These are phyloP conservation scores for Xerocomellus chrysenteron DNA, from an alignment of 768 basidiomycete species.

Conservation along the genomic window DNA sequence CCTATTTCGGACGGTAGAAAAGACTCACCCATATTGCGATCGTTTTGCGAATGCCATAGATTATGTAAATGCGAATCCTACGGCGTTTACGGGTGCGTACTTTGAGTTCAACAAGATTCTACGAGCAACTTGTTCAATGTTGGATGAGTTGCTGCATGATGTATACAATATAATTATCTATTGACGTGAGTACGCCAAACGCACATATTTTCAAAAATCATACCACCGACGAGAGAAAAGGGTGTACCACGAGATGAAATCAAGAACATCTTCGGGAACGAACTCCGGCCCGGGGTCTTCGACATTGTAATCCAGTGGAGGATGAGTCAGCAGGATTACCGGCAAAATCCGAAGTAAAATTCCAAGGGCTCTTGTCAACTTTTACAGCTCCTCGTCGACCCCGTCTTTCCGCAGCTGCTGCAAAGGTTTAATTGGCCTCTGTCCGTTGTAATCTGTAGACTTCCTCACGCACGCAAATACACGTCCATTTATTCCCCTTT, in stretches of 20 bases:
- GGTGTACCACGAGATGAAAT: too few relatives aligned
- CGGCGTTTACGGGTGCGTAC: not conserved
- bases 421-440: slow-evolving; percentile 29
- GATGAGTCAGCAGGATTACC: slow-evolving; percentile 25
- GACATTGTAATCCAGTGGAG: too few relatives aligned
- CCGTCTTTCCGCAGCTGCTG: slow-evolving; percentile 25
- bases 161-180: not conserved
- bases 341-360: slow-evolving; percentile 35
- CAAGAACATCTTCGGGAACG: not conserved
- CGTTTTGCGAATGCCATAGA: not conserved
- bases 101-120: slow-evolving; percentile 2
- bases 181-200: not conserved
- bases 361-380: slow-evolving; percentile 9
- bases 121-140: not conserved
- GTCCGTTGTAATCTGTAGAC: slow-evolving; percentile 38
- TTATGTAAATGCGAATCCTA: slow-evolving; percentile 2
- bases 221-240: too few relatives aligned
- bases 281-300: too few relatives aligned
- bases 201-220: too few relatives aligned
- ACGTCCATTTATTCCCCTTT: slow-evolving; percentile 36
- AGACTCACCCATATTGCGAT: not conserved
- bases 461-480: slow-evolving; percentile 34
- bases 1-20: not conserved
- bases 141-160: not conserved
- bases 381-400: slow-evolving; percentile 24